A percentile compares a stretch with the other conserved stretches of the same genome.
Conservation (phyloP, 768 basidiomycete species). For the Agaricus blazei region DNA sequence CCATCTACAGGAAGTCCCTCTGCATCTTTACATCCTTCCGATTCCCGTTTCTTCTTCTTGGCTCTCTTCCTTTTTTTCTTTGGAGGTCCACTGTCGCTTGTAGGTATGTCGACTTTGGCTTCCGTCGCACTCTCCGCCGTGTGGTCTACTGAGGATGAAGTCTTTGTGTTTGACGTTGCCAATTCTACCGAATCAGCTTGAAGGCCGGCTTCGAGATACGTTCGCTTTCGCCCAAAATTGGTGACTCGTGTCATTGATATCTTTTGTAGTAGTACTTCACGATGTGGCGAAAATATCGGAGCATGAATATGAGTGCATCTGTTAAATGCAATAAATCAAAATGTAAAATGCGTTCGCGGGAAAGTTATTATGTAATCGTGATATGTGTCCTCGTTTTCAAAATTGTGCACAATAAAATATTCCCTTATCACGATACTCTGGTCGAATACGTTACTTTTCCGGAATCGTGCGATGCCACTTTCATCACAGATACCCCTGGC, state of each 20-base stretch:
- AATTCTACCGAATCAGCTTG: background rate
- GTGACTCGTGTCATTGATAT: conserved; percentile 66
- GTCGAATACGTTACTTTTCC: no score
- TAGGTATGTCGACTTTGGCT: conserved; percentile 1
- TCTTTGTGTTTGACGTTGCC: conserved; percentile 2
- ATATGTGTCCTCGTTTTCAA: no score
- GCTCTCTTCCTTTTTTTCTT: conserved; percentile 58
- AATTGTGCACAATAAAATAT: no score
- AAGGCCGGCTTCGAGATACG: conserved; percentile 63
- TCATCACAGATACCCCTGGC: no score
- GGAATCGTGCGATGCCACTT: no score
- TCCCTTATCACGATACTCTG: no score
- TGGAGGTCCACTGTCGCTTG: conserved; percentile 17
- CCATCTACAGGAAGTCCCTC: background rate
- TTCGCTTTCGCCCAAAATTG: conserved; percentile 69
- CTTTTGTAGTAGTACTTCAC: no score
- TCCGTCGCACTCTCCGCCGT: conserved; percentile 9
- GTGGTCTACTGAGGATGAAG: conserved; percentile 4
- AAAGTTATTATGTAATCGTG: no score
- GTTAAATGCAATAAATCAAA: no score
- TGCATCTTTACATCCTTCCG: conserved; percentile 16
- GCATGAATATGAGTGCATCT: no score
- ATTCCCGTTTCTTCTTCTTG: conserved; percentile 35
- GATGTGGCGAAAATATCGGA: no score
- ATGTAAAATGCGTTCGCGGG: no score